Percentiles rank a stretch among this genome's conserved stretches.
Evolutionary conservation across 345 rosid genomes (phyloP).

Genomic region (Firmiana major): DNA sequence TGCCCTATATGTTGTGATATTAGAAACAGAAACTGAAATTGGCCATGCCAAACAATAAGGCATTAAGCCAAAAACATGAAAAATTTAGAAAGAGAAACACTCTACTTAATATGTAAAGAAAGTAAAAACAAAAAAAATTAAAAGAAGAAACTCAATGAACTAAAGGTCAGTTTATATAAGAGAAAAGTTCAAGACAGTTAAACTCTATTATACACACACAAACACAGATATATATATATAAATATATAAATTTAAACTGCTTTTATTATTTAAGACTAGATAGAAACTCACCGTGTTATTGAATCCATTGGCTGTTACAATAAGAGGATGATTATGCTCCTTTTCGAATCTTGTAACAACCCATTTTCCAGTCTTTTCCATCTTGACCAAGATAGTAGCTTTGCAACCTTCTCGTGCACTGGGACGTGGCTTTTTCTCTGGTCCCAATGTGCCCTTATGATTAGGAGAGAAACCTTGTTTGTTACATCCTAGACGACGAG

Average conservation of each 20-base stretch:
- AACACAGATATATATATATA: no score
- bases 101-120: background rate
- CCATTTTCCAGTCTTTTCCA: conserved; percentile 85
- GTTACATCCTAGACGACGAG: conserved; percentile 81
- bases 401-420: conserved; percentile 84
- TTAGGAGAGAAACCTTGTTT: conserved; percentile 76
- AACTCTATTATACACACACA: no score
- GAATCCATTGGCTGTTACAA: conserved; percentile 41
- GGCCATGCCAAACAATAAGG: background rate
- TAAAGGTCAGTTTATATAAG: no score
- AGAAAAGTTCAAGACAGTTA: no score
- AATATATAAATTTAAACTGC: background rate
- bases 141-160: conserved; percentile 7
- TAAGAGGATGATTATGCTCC: conserved; percentile 75
- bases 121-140: background rate
- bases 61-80: background rate
- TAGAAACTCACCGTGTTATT: conserved; percentile 43
- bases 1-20: background rate
- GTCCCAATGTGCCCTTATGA: conserved; percentile 34
- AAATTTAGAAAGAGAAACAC: background rate
- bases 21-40: background rate
- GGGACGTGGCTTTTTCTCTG: conserved; percentile 52
- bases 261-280: background rate
- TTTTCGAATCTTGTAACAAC: conserved; percentile 71
- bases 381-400: conserved; percentile 69